Evolutionary conservation across 345 rosid genomes (phyloP).

Genomic region (Eutrema heterophyllum): DNA sequence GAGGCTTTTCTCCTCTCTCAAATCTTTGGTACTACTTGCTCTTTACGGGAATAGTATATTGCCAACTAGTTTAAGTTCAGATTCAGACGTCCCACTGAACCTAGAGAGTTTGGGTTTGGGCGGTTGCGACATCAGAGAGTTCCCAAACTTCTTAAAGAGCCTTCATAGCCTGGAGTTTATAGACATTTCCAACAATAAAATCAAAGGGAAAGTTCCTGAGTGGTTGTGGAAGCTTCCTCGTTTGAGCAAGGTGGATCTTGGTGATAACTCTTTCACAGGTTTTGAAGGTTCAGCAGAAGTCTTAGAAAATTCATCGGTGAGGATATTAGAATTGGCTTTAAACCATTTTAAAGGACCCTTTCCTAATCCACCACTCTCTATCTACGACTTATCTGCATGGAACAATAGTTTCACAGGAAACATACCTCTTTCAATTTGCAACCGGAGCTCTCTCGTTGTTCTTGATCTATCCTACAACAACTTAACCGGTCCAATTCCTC

Average conservation of each 20-base stretch:
- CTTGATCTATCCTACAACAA: slow-evolving; percentile 1
- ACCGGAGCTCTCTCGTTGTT: neutral
- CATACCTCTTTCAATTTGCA: neutral
- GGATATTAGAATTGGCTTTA: neutral
- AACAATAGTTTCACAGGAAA: slow-evolving; percentile 2
- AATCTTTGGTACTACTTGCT: neutral
- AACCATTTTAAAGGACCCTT: neutral
- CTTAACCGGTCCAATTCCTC: slow-evolving; percentile 15
- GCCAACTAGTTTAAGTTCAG: neutral
- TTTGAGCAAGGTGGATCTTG: neutral
- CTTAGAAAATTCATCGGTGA: neutral
- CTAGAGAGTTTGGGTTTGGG: neutral
- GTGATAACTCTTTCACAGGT: neutral
- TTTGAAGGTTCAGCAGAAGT: neutral
- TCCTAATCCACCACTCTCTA: neutral
- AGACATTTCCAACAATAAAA: neutral
- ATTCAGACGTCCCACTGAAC: neutral
- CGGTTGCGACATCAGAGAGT: neutral
- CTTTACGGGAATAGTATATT: neutral
- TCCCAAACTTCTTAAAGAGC: neutral
- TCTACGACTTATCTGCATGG: neutral
- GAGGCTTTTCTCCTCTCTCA: neutral
- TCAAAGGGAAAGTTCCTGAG: neutral
- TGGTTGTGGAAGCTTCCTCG: slow-evolving; percentile 11
- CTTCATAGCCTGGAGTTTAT: neutral